Evolutionary conservation across 2,329 filamentous ascomycete genomes (phyloP).

Genomic region (Juglanconis sp.): DNA sequence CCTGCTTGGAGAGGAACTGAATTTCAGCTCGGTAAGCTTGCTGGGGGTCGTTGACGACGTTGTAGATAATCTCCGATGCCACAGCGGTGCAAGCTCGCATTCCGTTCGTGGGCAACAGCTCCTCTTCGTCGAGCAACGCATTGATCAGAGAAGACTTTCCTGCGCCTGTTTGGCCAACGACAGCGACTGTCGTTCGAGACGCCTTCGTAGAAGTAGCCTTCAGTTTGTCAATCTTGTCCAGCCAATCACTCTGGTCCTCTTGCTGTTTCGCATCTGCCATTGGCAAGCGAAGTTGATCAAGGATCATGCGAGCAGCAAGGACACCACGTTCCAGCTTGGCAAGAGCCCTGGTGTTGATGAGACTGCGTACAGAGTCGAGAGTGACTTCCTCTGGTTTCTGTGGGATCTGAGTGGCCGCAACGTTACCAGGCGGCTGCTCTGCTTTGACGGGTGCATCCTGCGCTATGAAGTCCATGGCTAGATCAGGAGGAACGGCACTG

Average conservation of each 20-base stretch:
- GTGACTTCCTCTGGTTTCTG: not conserved
- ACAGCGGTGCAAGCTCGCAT: slow-evolving; percentile 62
- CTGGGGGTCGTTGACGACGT: slow-evolving; percentile 36
- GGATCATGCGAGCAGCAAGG: not conserved
- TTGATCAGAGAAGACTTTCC: slow-evolving; percentile 64
- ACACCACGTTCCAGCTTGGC: not conserved
- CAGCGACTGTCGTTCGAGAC: slow-evolving; percentile 47
- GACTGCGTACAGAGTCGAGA: not conserved
- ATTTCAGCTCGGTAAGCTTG: slow-evolving; percentile 50
- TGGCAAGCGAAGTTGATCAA: slow-evolving; percentile 2
- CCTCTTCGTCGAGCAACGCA: slow-evolving; percentile 58
- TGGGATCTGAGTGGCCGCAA: too few species aligned
- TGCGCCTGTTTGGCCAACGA: slow-evolving; percentile 59
- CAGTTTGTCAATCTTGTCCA: slow-evolving; percentile 34
- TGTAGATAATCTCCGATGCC: slow-evolving; percentile 57
- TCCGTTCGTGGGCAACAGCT: slow-evolving; percentile 41
- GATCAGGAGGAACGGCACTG: not conserved
- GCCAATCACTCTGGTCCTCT: slow-evolving; percentile 22
- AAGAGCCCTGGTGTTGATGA: not conserved
- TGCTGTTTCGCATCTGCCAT: slow-evolving; percentile 11
- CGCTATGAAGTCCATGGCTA: not conserved
- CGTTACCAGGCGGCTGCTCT: not conserved
- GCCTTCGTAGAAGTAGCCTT: slow-evolving; percentile 33
- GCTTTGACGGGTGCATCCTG: not conserved
- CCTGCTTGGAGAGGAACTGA: slow-evolving; percentile 50